These are phyloP conservation scores for Boletus fagicola DNA, from an alignment of 768 basidiomycete genomes.

Conservation along the genomic window DNA sequence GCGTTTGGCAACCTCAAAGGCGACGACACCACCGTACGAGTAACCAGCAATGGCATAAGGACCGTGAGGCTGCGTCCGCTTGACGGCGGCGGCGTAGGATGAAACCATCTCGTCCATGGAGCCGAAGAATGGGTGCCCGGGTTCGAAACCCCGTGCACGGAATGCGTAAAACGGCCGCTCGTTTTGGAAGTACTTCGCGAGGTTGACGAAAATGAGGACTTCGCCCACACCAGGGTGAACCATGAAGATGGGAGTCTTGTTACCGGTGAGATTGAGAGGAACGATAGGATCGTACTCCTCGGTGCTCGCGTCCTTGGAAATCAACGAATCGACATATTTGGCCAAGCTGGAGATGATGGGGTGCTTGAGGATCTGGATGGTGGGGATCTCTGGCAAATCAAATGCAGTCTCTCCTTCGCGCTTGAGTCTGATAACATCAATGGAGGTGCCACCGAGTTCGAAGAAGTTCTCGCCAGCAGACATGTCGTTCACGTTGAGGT, in stretches of 20 bases:
- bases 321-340: conserved; percentile 31
- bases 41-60: conserved; percentile 44
- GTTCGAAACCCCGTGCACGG: conserved; percentile 45
- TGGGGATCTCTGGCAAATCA: conserved; percentile 33
- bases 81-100: conserved; percentile 36
- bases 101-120: conserved; percentile 42
- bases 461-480: conserved; percentile 29
- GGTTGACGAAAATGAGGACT: conserved; percentile 31
- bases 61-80: conserved; percentile 35
- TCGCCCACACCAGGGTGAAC: conserved; percentile 40
- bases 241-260: conserved; percentile 43
- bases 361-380: conserved; percentile 40
- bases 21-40: conserved; percentile 45
- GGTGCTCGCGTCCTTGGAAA: conserved; percentile 14
- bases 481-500: conserved; percentile 22
- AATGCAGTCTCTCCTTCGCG: conserved; percentile 30
- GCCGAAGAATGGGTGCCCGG: conserved; percentile 35
- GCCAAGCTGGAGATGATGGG: conserved; percentile 31
- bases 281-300: conserved; percentile 43
- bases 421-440: conserved; percentile 36
- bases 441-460: conserved; percentile 43
- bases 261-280: conserved; percentile 37
- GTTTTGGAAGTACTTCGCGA: conserved; percentile 39
- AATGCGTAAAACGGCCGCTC: conserved; percentile 46
- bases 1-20: conserved; percentile 42